Percentiles rank a stretch among this genome's conserved stretches.
These are phyloP conservation scores for Allantophomopsis cytisporea DNA, from an alignment of 2,329 filamentous ascomycete genomes.

Conservation along the genomic window DNA sequence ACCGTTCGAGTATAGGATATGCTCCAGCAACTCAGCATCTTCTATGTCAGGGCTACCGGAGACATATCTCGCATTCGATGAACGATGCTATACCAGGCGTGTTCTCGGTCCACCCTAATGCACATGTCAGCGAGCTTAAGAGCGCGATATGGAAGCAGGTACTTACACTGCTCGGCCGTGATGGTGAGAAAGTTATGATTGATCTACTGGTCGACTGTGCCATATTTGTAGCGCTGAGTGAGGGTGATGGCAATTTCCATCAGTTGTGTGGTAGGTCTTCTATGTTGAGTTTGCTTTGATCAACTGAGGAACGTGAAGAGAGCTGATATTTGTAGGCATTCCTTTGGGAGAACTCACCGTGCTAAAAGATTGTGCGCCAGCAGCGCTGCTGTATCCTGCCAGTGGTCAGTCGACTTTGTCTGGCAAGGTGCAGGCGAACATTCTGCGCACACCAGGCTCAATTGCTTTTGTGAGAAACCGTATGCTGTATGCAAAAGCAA, in stretches of 20 bases:
- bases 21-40: conserved; percentile 45
- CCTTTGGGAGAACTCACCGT: conserved; percentile 14
- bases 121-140: conserved; percentile 56
- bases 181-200: conserved; percentile 66
- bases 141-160: conserved; percentile 61
- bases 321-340: conserved; percentile 1
- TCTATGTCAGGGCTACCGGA: conserved; percentile 72
- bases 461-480: conserved; percentile 70
- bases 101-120: conserved; percentile 50
- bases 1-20: conserved; percentile 26
- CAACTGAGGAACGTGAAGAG: no score
- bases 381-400: neutral
- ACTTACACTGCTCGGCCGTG: conserved; percentile 58
- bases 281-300: no score
- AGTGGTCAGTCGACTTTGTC: no score
- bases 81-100: conserved; percentile 49
- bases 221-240: conserved; percentile 53
- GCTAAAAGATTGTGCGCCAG: conserved; percentile 5
- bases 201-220: conserved; percentile 65
- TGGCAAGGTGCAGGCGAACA: conserved; percentile 3
- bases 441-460: conserved; percentile 29
- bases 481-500: conserved; percentile 73
- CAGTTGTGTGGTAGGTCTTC: conserved; percentile 59
- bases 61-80: conserved; percentile 16
- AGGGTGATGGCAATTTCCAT: conserved; percentile 50